These are phyloP conservation scores for Penicillium sp. DNA, from an alignment of 2,329 filamentous ascomycete species.

Conservation along the genomic window DNA sequence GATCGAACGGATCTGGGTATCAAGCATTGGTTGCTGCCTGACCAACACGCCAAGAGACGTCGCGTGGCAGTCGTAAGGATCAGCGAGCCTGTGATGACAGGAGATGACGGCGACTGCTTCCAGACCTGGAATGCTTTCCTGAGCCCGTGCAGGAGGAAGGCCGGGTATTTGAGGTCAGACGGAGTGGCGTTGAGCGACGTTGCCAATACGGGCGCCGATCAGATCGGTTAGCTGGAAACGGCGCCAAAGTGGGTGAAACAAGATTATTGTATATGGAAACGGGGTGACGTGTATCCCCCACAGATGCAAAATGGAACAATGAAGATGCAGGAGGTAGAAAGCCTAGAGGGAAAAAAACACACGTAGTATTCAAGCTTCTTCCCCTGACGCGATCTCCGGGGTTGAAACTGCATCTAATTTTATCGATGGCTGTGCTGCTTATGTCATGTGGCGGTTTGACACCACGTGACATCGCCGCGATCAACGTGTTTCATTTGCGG, in stretches of 20 bases:
- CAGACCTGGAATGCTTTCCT: background rate
- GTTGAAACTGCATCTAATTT: conserved; percentile 6
- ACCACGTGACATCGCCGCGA: conserved; percentile 19
- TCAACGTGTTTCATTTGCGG: conserved; percentile 17
- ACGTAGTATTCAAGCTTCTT: background rate
- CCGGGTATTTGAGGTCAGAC: conserved; percentile 9
- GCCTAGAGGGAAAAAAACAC: background rate
- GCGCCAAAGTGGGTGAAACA: conserved; percentile 12
- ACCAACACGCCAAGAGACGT: background rate
- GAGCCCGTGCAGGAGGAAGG: background rate
- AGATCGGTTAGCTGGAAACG: conserved; percentile 9
- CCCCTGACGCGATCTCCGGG: conserved; percentile 4
- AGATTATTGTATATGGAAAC: conserved; percentile 12
- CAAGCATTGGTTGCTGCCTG: conserved; percentile 18
- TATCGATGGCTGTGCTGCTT: conserved; percentile 11
- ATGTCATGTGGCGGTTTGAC: conserved; percentile 13
- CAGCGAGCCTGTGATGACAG: background rate
- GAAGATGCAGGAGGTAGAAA: background rate
- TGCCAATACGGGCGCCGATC: conserved; percentile 19
- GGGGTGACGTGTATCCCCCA: conserved; percentile 18
- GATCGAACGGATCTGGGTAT: conserved; percentile 3
- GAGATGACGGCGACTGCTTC: background rate
- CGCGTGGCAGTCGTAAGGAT: background rate
- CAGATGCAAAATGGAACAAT: background rate
- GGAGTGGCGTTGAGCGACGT: conserved; percentile 20